Evolutionary conservation across 2,329 filamentous ascomycete genomes (phyloP).

Genomic region (Cercospora janseana): DNA sequence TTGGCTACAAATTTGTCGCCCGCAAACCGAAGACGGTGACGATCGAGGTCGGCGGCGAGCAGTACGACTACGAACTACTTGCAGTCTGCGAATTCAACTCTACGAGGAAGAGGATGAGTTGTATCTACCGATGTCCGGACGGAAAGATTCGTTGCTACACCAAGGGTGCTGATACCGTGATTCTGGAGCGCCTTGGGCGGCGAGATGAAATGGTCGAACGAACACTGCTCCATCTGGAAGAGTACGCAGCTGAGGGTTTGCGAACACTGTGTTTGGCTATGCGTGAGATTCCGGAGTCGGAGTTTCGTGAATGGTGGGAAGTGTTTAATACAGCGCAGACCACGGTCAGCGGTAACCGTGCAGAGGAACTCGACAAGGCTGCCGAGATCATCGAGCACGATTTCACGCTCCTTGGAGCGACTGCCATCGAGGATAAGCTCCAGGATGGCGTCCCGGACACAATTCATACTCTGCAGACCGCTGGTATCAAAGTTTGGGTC

Average conservation of each 20-base stretch:
- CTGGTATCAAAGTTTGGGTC: slow-evolving; percentile 98
- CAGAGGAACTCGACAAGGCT: slow-evolving; percentile 94
- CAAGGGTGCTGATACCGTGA: slow-evolving; percentile 97
- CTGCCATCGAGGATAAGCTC: slow-evolving; percentile 93
- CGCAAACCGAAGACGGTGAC: slow-evolving; percentile 86
- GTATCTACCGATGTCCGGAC: slow-evolving; percentile 93
- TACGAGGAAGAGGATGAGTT: slow-evolving; percentile 94
- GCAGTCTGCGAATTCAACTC: slow-evolving; percentile 99
- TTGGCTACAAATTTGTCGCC: slow-evolving; percentile 88
- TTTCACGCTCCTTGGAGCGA: slow-evolving; percentile 86
- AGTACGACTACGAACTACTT: slow-evolving; percentile 82
- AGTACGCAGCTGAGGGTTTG: slow-evolving; percentile 94
- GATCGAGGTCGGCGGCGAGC: slow-evolving; percentile 69
- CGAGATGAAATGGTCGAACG: slow-evolving; percentile 78
- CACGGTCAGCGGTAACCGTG: slow-evolving; percentile 86
- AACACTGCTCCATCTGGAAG: slow-evolving; percentile 94
- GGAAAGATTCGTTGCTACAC: slow-evolving; percentile 91
- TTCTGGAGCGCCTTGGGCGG: slow-evolving; percentile 80
- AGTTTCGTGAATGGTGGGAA: slow-evolving; percentile 82
- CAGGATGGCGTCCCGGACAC: slow-evolving; percentile 98
- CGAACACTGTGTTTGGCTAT: slow-evolving; percentile 92
- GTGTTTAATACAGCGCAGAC: slow-evolving; percentile 86
- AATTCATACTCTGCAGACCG: slow-evolving; percentile 93
- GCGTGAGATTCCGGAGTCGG: slow-evolving; percentile 85
- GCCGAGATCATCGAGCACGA: slow-evolving; percentile 93